Evolutionary conservation across 2,329 filamentous ascomycete genomes (phyloP).

Genomic region (Cercospora nicotianae): DNA sequence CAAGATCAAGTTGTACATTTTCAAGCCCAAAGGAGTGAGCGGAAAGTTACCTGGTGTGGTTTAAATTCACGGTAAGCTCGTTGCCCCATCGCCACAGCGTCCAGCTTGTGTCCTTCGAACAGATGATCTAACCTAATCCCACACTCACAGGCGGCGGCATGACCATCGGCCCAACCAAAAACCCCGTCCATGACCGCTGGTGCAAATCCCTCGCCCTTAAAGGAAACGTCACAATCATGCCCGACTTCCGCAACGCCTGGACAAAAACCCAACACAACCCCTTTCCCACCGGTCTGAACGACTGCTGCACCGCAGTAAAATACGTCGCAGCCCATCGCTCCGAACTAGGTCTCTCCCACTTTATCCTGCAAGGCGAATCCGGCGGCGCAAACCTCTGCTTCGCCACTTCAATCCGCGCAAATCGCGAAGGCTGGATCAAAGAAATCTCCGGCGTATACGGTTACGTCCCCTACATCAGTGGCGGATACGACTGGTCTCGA

Average conservation of each 20-base stretch:
- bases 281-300: slow-evolving; percentile 37
- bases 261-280: slow-evolving; percentile 29
- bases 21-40: slow-evolving; percentile 14
- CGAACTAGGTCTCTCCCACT: slow-evolving; percentile 13
- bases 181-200: slow-evolving; percentile 33
- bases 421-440: slow-evolving; percentile 32
- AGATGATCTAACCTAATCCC: no score
- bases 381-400: slow-evolving; percentile 37
- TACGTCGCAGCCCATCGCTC: slow-evolving; percentile 29
- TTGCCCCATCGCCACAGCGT: no score
- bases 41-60: slow-evolving; percentile 26
- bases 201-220: slow-evolving; percentile 29
- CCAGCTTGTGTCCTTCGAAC: no score
- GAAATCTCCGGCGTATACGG: slow-evolving; percentile 33
- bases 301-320: slow-evolving; percentile 33
- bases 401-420: slow-evolving; percentile 33
- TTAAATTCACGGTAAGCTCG: slow-evolving; percentile 32
- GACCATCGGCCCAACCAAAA: slow-evolving; percentile 26
- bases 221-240: slow-evolving; percentile 30
- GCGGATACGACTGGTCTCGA: slow-evolving; percentile 18
- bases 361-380: slow-evolving; percentile 37
- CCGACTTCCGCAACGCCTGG: slow-evolving; percentile 40
- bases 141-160: slow-evolving; percentile 30
- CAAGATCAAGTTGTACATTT: slow-evolving; percentile 27
- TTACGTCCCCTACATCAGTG: slow-evolving; percentile 30